Percentiles rank a stretch among this genome's conserved stretches.
Evolutionary conservation across 352 stramenopile species (phyloP).

Genomic region (Phytophthora tentaculata): DNA sequence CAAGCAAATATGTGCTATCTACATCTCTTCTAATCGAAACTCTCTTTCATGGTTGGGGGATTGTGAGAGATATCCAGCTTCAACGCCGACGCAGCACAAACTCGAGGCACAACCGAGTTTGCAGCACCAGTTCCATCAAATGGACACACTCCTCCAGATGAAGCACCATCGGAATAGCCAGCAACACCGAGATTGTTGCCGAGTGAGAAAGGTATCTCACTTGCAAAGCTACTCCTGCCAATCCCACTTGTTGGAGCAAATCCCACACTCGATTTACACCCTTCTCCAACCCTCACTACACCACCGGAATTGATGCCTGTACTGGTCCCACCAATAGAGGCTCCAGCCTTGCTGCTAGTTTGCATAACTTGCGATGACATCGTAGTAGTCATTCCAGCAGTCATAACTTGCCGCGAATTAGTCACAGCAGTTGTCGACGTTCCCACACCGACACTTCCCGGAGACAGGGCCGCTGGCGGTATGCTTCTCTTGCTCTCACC

Average conservation of each 20-base stretch:
- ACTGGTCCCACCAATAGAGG: neutral
- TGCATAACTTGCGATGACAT: neutral
- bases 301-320: neutral
- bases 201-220: neutral
- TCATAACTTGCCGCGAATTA: slow-evolving; percentile 1
- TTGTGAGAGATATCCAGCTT: neutral
- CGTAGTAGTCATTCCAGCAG: neutral
- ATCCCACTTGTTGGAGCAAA: slow-evolving; percentile 1
- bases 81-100: neutral
- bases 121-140: neutral
- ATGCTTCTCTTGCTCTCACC: neutral
- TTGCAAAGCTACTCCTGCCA: neutral
- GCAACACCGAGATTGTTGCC: neutral
- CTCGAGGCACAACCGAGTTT: neutral
- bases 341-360: neutral
- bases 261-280: neutral
- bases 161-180: neutral
- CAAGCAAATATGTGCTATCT: neutral
- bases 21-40: neutral
- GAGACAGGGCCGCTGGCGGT: neutral
- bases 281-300: neutral
- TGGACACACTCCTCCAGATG: neutral
- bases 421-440: neutral
- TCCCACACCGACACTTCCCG: neutral
- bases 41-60: neutral